phyloP scores from a whole-genome alignment of 2,329 filamentous ascomycete genomes.

The Ophiostoma pallidulum region DNA sequence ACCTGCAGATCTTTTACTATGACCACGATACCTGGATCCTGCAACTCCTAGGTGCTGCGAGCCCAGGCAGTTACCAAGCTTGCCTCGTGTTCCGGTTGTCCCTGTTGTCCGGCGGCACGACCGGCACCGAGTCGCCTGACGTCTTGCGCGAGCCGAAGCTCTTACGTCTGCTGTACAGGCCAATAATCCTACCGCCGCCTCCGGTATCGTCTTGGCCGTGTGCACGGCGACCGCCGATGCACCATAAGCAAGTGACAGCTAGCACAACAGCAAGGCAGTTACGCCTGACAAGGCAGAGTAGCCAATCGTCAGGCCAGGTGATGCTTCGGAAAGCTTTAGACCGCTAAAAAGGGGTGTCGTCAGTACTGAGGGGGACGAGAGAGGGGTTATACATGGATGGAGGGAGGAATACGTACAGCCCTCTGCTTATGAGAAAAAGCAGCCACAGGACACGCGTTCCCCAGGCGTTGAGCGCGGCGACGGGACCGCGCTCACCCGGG shows the following conservation, averaged over 20 bases:
- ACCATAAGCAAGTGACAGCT: background rate
- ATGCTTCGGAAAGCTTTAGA: background rate
- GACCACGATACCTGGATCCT: no score
- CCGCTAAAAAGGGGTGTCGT: background rate
- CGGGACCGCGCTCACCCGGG: conserved; percentile 10
- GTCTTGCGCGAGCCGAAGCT: conserved; percentile 6
- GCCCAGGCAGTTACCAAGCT: no score
- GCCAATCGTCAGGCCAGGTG: background rate
- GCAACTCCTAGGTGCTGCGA: no score
- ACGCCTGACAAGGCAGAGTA: background rate
- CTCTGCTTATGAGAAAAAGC: conserved; percentile 19
- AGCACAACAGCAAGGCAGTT: background rate
- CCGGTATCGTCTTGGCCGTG: background rate
- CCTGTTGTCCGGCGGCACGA: background rate
- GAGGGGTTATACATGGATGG: no score
- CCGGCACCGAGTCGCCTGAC: conserved; percentile 2
- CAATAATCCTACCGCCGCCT: background rate
- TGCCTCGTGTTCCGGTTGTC: conserved; percentile 3
- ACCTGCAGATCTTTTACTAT: no score
- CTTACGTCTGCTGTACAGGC: background rate
- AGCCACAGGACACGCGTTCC: conserved; percentile 19
- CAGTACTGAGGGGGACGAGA: background rate
- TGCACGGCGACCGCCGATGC: background rate
- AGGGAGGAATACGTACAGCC: conserved; percentile 21
- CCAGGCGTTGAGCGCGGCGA: conserved; percentile 18